A percentile compares a stretch with the other conserved stretches of the same genome.
These are phyloP conservation scores for Orbilia ellipsospora DNA, from an alignment of 2,329 filamentous ascomycete genomes.

Conservation along the genomic window DNA sequence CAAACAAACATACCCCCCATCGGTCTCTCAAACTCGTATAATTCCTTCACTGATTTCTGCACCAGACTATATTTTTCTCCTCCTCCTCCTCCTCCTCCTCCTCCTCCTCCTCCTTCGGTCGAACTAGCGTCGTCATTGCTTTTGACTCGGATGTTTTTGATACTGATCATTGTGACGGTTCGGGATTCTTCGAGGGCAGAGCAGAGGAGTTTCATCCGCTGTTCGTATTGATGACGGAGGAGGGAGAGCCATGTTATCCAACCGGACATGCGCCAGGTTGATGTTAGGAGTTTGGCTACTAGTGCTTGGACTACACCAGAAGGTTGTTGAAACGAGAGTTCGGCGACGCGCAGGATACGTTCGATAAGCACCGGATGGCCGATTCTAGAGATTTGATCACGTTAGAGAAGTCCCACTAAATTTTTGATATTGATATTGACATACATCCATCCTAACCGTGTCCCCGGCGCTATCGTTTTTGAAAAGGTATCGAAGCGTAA, in stretches of 20 bases:
- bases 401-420: neutral
- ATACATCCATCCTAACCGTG: conserved; percentile 83
- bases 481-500: conserved; percentile 92
- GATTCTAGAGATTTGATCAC: conserved; percentile 64
- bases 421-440: neutral
- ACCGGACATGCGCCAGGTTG: conserved; percentile 82
- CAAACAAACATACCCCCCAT: conserved; percentile 93
- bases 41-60: conserved; percentile 45
- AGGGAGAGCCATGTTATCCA: conserved; percentile 94
- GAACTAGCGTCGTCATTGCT: conserved; percentile 31
- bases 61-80: conserved; percentile 29
- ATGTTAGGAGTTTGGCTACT: conserved; percentile 80
- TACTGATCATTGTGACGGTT: conserved; percentile 41
- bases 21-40: conserved; percentile 82
- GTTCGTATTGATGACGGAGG: conserved; percentile 83
- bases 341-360: conserved; percentile 77
- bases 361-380: conserved; percentile 82
- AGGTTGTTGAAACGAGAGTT: conserved; percentile 82
- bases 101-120: conserved; percentile 26
- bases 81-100: conserved; percentile 23
- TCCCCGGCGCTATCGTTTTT: conserved; percentile 90
- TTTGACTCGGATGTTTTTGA: conserved; percentile 41
- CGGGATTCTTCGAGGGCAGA: conserved; percentile 66
- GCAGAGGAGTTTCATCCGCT: conserved; percentile 85
- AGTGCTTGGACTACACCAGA: conserved; percentile 90